Base-by-base conservation (phyloP, 495 filamentous ascomycete genomes). In the Thermothielavioides terrestris region DNA sequence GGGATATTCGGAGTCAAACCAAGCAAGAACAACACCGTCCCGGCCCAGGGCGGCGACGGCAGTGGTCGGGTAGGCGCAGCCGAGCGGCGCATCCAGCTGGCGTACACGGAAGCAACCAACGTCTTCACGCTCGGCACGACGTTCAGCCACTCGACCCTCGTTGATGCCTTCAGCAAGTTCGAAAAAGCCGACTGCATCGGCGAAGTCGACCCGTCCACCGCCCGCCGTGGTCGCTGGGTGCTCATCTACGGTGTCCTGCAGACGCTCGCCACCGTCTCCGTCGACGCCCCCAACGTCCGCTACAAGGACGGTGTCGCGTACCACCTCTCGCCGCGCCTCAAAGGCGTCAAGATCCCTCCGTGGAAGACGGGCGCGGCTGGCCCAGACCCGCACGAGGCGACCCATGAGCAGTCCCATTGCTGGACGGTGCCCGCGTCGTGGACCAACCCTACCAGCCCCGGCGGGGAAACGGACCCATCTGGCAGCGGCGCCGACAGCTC, bases 241-340 rank as follows among this genome's bases (percentile, higher is more conserved):
- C 65, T 89, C 11, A 75, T 89, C 31, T 89, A 89, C 60, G 77
- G 80, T 27, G 69, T 84, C 12, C 66, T 89, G 17, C 85, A 89
- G 61, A 80, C 79, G 0, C 72, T 88, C 1, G 82, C 82, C 1
- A 78, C 74, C 36, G 72, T 88, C 34, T 76, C 81, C 7, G 84
- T 86, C 28, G 84, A 88, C 54, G 69, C 77, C 4, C 79, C 78
- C 9, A 73, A 75, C 18, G 67, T 83, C 0, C 72, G 74, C 8
- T 83, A 78, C 60, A 75, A 70, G 14, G 74, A 81, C 7, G 74
- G 72, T 10, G 81, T 84, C 2, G 55, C 73, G 27, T 86, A 88
- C 60, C 81, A 84, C 55, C 73, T 88, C 12, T 80, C 75, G 41
- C 73, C 78, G 14, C 67, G 70, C 12, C 70, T 84, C 20, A 72